phyloP scores from a whole-genome alignment of 352 stramenopile genomes.

The Phytophthora sansomeana region DNA sequence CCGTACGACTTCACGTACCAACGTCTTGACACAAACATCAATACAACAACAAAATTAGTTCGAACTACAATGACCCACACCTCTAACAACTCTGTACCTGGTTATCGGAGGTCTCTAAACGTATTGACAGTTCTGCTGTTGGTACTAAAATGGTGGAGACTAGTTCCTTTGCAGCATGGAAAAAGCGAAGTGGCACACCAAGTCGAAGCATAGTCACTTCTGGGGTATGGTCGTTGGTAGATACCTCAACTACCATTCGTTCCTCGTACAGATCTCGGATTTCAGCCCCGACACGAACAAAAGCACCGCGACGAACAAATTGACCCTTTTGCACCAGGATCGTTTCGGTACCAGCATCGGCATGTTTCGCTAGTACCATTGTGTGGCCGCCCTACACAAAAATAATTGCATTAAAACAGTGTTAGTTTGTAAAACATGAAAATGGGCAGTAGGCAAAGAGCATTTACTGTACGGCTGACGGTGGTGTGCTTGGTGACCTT shows the following conservation, averaged over 20 bases:
- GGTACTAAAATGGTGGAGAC: slow-evolving; percentile 30
- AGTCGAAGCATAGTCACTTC: slow-evolving; percentile 26
- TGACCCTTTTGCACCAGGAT: slow-evolving; percentile 28
- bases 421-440: background rate
- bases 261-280: slow-evolving; percentile 41
- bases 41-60: background rate
- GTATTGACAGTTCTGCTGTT: slow-evolving; percentile 1
- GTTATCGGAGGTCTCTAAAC: slow-evolving; percentile 12
- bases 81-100: slow-evolving; percentile 8
- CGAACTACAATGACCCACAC: background rate
- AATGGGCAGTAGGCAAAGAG: background rate
- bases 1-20: slow-evolving; percentile 11
- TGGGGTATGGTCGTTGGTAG: slow-evolving; percentile 1
- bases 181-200: slow-evolving; percentile 31
- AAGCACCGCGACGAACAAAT: slow-evolving; percentile 31
- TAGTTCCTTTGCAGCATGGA: slow-evolving; percentile 37
- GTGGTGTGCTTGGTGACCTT: slow-evolving; percentile 27
- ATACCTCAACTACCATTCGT: slow-evolving; percentile 21
- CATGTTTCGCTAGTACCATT: slow-evolving; percentile 29
- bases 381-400: slow-evolving; percentile 27
- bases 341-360: slow-evolving; percentile 18
- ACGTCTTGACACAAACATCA: slow-evolving; percentile 1
- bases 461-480: slow-evolving; percentile 48
- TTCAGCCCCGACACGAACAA: slow-evolving; percentile 35
- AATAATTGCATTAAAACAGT: background rate